Evolutionary conservation across 306 rosid genomes (phyloP), one percentile per base, ranked within the genome.

Genomic region (Calophaca sinica): DNA sequence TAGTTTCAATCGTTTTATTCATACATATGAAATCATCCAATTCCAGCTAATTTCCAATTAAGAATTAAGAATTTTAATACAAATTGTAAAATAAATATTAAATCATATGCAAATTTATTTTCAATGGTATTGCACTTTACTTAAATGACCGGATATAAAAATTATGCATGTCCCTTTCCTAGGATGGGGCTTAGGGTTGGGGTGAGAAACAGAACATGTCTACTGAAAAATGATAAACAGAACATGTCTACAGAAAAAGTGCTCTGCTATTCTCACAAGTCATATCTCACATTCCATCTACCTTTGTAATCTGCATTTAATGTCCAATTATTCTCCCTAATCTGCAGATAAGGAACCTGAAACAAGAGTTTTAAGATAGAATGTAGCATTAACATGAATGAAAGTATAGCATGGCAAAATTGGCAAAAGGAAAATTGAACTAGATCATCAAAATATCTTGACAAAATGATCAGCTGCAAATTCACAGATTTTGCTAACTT

Each of bases 271-370:
- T 74, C 89, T 92, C 77, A 96, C 80, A 96, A 76, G 72, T 92
- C 97, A 81, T 54, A 90, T 83, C 97, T 92, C 83, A 96, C 88
- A 49, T 85, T 89, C 99, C 99, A 96, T 85, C 86, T 86, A 63
- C 99, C 98, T 74, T 89, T 89, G 80, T 85, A 72, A 77, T 96
- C 89, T 0, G 88, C 90, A 79, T 90, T 96, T 26, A 92, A 57
- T 5, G 96, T 86, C 99, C 97, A 96, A 80, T 92, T 96, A 75
- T 96, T 96, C 88, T 96, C 99, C 84, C 96, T 92, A 78, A 96
- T 75, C 96, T 96, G 98, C 79, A 89, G n/a, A 78, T 96, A 96
- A 15, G 98, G 98, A 78, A 90, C 87, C 99, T 96, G 89, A 64
- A 65, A 76, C 63, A 76, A 78, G 52, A 60, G 66, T 45, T 78